phyloP scores from a whole-genome alignment of 2,329 filamentous ascomycete genomes.

The Colletotrichum sp. region DNA sequence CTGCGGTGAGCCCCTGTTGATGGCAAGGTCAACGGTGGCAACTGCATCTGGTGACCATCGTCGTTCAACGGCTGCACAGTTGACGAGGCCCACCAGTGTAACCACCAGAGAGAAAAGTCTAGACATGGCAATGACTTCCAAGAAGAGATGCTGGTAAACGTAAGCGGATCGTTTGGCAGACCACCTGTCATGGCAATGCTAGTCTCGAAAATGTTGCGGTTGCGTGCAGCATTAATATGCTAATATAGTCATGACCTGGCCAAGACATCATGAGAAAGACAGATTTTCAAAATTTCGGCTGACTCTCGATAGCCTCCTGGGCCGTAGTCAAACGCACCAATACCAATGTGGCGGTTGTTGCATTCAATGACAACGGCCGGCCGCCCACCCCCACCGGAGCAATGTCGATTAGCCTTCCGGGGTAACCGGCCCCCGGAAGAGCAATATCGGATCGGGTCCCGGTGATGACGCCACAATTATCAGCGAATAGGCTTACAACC shows the following conservation, averaged over 20 bases:
- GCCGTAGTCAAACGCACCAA: neutral
- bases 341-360: neutral
- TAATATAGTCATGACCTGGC: neutral
- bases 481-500: neutral
- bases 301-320: neutral
- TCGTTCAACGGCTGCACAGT: neutral
- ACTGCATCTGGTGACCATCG: neutral
- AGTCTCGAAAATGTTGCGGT: neutral
- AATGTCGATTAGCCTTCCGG: neutral
- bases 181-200: neutral
- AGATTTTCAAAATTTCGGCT: neutral
- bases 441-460: neutral
- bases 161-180: too few relatives aligned
- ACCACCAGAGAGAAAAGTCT: neutral
- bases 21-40: neutral
- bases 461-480: neutral
- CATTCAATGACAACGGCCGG: neutral
- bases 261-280: neutral
- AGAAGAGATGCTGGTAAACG: neutral
- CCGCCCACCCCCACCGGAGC: neutral
- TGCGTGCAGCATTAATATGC: neutral
- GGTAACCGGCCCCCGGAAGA: neutral
- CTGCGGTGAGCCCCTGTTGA: neutral
- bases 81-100: neutral
- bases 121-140: neutral